Evolutionary conservation across 257 asterid species (phyloP), one percentile per base, ranked within the genome.

Genomic region (Cinchona pubescens): DNA sequence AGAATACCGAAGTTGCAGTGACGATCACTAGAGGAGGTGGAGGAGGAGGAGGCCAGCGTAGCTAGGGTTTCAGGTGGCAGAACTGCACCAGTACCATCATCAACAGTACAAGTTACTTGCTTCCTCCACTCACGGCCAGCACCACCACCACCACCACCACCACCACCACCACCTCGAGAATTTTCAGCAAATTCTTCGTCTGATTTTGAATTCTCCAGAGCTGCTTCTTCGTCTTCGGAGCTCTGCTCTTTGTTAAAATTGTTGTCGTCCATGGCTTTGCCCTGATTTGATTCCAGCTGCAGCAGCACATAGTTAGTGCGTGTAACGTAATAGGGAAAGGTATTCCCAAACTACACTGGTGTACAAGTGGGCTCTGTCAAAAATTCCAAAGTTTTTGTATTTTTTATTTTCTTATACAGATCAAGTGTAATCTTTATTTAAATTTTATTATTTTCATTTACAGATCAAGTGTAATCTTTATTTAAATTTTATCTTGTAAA

Each of bases 251-350:
- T 55, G 10, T 27, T n/a, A 37, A n/a, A n/a, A n/a, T n/a, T n/a
- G 53, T 42, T 56, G 55, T 27, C 83, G 46, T 75, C 80, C 85
- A 82, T 79, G 79, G n/a, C n/a, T n/a, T n/a, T n/a, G n/a, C n/a
- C 76, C 76, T 40, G 45, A 40, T 40, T 42, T 71, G 72, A 62
- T 78, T 75, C 40, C 25, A 11, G 2, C 79, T 37, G 65, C 60
- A 37, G 34, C 66, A 35, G 60, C 49, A 77, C 65, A 37, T 71
- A 65, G 58, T 55, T 27, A 64, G 73, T 42, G 79, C 42, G 76
- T 19, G 74, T 35, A 71, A 23, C 14, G 74, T 35, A 71, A 23
- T 51, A 53, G 71, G 40, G 80, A 62, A n/a, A n/a, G n/a, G n/a
- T n/a, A n/a, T n/a, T n/a, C n/a, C n/a, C n/a, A n/a, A n/a, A n/a